Evolutionary conservation across 148 eudicot species (phyloP).

Genomic region (Persicaria maculosa): DNA sequence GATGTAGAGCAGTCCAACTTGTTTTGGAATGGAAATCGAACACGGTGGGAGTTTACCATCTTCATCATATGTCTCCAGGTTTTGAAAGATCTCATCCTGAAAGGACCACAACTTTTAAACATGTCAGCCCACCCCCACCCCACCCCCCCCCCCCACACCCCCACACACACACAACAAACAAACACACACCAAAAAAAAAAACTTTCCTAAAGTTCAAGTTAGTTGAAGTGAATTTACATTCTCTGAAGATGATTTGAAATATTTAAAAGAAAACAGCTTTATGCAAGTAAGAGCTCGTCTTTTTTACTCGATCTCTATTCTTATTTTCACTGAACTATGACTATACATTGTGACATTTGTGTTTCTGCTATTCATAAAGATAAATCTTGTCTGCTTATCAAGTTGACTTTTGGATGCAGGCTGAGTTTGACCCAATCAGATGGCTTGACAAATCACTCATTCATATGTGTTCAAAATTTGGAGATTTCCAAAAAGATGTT

Average conservation of each 20-base stretch:
- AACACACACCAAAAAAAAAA: not conserved
- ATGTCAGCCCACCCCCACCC: not conserved
- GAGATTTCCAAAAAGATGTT: constrained; percentile 80
- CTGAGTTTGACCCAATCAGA: constrained; percentile 92
- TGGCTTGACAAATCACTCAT: constrained; percentile 95
- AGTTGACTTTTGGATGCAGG: constrained; percentile 38
- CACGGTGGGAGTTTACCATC: not conserved
- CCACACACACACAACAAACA: no score
- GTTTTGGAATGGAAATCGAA: not conserved
- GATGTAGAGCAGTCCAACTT: not conserved
- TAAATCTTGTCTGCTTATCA: not conserved
- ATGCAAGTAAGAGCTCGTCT: not conserved
- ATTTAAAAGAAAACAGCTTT: not conserved
- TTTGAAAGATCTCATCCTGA: constrained; percentile 1
- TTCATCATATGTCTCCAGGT: not conserved
- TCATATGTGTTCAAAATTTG: constrained; percentile 76
- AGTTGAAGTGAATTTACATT: not conserved
- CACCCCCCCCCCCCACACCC: no score
- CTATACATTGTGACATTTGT: not conserved
- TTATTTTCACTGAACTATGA: not conserved
- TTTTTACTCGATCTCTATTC: not conserved
- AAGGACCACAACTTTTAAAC: not conserved
- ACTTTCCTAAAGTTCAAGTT: not conserved
- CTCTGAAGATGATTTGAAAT: not conserved
- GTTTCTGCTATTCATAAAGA: not conserved